Percentiles rank a stretch among this genome's conserved stretches.
phyloP scores from a whole-genome alignment of 2,329 filamentous ascomycete species.

The Paraconiothyrium sp. region DNA sequence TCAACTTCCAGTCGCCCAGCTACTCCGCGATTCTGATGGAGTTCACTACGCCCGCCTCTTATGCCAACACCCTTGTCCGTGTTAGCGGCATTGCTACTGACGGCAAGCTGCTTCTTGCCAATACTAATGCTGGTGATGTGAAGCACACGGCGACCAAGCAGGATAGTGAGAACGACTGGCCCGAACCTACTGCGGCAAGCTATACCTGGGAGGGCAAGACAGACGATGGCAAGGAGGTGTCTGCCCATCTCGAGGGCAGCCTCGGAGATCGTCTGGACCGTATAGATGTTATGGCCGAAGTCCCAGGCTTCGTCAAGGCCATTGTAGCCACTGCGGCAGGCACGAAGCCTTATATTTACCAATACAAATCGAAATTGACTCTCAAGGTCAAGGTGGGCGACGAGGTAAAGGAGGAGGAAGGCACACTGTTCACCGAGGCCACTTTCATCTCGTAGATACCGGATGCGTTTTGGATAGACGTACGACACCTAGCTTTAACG shows the following conservation, averaged over 20 bases:
- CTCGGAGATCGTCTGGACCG: constrained; percentile 78
- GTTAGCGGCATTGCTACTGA: constrained; percentile 86
- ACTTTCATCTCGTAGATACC: constrained; percentile 83
- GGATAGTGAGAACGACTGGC: constrained; percentile 86
- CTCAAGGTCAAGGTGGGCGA: constrained; percentile 89
- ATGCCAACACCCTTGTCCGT: constrained; percentile 83
- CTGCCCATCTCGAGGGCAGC: constrained; percentile 73
- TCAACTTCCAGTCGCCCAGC: constrained; percentile 85
- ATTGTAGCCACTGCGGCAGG: constrained; percentile 89
- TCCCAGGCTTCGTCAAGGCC: constrained; percentile 93
- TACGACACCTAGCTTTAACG: constrained; percentile 44
- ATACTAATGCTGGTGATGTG: constrained; percentile 68
- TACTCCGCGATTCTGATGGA: constrained; percentile 95
- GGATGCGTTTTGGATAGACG: constrained; percentile 25
- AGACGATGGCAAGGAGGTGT: constrained; percentile 77
- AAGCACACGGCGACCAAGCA: constrained; percentile 74
- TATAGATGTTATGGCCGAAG: constrained; percentile 95
- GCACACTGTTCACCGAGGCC: constrained; percentile 83
- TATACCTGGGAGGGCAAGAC: constrained; percentile 82
- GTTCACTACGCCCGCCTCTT: constrained; percentile 91
- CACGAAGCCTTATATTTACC: constrained; percentile 97
- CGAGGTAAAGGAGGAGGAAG: constrained; percentile 79
- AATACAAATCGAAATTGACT: constrained; percentile 78
- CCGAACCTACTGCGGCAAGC: constrained; percentile 78
- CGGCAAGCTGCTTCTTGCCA: constrained; percentile 79